These are phyloP conservation scores for Phyllosticta ampelicida DNA, from an alignment of 2,329 filamentous ascomycete species.

Conservation along the genomic window DNA sequence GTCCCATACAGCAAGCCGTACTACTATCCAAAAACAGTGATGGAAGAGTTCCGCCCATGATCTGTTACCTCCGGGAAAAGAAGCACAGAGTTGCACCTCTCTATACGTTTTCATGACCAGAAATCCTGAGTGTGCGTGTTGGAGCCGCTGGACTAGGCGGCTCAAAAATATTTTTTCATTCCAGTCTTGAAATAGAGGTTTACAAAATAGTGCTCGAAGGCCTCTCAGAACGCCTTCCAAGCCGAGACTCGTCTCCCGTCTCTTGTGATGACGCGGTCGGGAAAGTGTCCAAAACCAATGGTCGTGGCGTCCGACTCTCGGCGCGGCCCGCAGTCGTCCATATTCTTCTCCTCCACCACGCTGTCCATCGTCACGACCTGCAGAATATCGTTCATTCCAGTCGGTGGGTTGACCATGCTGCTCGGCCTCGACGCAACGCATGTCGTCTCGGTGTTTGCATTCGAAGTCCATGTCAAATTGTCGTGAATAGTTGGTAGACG, in stretches of 20 bases:
- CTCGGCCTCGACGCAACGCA: not conserved
- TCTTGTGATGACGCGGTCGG: not conserved
- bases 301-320: not conserved
- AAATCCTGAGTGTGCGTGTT: too few relatives aligned
- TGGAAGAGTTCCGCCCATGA: not conserved
- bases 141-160: too few relatives aligned
- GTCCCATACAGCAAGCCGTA: not conserved
- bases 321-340: not conserved
- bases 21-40: not conserved
- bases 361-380: slow-evolving; percentile 2
- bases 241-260: not conserved
- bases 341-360: slow-evolving; percentile 3
- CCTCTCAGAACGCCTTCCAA: not conserved
- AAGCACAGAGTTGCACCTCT: not conserved
- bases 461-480: slow-evolving; percentile 1
- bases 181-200: too few relatives aligned
- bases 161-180: too few relatives aligned
- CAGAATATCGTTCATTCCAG: not conserved
- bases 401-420: not conserved
- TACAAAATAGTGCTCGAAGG: too few relatives aligned
- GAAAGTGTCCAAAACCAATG: not conserved
- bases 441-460: not conserved
- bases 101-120: too few relatives aligned
- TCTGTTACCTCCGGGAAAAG: not conserved
- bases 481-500: slow-evolving; percentile 1